Evolutionary conservation across 257 asterid species (phyloP).

Genomic region (Perilla frutescens): DNA sequence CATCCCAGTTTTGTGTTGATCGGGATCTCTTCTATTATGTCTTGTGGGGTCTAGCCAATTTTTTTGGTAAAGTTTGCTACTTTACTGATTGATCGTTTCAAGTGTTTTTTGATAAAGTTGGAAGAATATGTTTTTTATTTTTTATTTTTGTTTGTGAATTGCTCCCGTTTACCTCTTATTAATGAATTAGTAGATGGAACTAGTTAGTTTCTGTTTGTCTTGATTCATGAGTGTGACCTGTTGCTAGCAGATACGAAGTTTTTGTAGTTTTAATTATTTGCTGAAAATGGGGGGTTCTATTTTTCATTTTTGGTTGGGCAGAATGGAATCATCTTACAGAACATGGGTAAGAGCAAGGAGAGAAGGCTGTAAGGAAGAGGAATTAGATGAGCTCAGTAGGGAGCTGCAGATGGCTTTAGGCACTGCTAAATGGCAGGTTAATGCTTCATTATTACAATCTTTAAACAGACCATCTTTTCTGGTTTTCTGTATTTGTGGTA

Average conservation of each 20-base stretch:
- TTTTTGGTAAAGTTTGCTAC: conserved; percentile 22
- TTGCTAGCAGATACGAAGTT: background rate
- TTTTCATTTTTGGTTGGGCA: conserved; percentile 40
- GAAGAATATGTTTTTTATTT: background rate
- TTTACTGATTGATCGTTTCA: conserved; percentile 26
- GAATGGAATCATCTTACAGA: conserved; percentile 87
- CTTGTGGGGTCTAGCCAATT: conserved; percentile 4
- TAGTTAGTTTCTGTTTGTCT: background rate
- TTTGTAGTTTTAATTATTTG: background rate
- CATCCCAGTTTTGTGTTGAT: background rate
- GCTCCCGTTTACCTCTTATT: background rate
- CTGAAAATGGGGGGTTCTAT: conserved; percentile 22
- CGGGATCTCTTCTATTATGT: conserved; percentile 36
- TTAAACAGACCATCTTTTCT: background rate
- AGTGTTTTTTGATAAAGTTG: background rate
- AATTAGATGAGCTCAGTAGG: conserved; percentile 58
- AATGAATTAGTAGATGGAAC: background rate
- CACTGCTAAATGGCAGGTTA: conserved; percentile 92
- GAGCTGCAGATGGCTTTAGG: conserved; percentile 84
- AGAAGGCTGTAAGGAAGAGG: conserved; percentile 53
- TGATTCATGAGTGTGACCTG: background rate
- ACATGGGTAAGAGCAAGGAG: conserved; percentile 68
- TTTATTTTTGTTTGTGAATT: background rate
- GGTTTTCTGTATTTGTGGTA: conserved; percentile 1
- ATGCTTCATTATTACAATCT: background rate